Percentiles rank a stretch among this genome's conserved stretches.
phyloP scores from a whole-genome alignment of 108 stramenopile species.

The Chaetoceros muelleri region DNA sequence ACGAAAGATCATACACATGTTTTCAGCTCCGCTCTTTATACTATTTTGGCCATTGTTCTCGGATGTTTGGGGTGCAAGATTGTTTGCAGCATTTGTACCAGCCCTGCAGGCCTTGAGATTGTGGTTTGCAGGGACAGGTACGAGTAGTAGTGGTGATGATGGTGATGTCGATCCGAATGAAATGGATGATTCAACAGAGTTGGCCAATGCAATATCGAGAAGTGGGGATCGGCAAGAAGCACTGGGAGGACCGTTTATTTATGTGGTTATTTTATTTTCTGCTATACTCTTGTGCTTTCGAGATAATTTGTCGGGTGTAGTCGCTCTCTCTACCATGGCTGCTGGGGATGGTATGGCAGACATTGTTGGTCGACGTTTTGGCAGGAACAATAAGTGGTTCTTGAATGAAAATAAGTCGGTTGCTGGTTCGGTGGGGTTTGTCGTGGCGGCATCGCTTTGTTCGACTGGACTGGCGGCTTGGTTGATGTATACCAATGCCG shows the following conservation, averaged over 20 bases:
- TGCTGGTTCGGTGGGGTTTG: conserved; percentile 63
- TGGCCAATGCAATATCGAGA: conserved; percentile 58
- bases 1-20: conserved; percentile 65
- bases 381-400: conserved; percentile 49
- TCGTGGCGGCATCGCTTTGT: conserved; percentile 19
- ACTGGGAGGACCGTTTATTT: conserved; percentile 73
- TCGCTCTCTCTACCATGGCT: conserved; percentile 62
- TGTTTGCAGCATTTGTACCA: conserved; percentile 53
- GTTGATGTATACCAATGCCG: conserved; percentile 29
- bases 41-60: conserved; percentile 71
- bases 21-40: conserved; percentile 62
- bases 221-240: conserved; percentile 59
- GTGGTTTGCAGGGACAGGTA: conserved; percentile 44
- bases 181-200: too few relatives aligned
- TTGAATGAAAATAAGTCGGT: conserved; percentile 50
- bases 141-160: conserved; percentile 15
- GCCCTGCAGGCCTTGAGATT: conserved; percentile 38
- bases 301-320: conserved; percentile 33
- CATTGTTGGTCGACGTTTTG: conserved; percentile 58
- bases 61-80: conserved; percentile 35
- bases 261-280: conserved; percentile 37
- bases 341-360: conserved; percentile 80
- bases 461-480: conserved; percentile 37
- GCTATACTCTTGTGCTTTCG: conserved; percentile 60
- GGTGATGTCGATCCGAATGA: too few relatives aligned